These are phyloP conservation scores for Rutidosis leptorrhynchoides DNA, from an alignment of 129 eudicot species.

Conservation along the genomic window DNA sequence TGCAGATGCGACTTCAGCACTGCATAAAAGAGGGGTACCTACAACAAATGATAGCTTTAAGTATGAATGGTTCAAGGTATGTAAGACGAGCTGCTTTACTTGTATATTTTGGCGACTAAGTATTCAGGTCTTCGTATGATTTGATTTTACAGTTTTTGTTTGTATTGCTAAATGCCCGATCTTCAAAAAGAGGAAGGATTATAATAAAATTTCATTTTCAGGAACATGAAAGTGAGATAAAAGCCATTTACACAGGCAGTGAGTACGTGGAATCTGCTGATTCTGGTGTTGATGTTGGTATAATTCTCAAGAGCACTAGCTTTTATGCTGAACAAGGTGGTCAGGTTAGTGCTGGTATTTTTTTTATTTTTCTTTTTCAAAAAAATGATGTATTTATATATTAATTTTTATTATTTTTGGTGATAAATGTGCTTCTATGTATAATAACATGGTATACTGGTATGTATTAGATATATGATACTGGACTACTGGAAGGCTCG, in stretches of 20 bases:
- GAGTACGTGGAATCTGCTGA: slow-evolving; percentile 66
- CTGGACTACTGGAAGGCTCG: slow-evolving; percentile 75
- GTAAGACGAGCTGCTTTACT: slow-evolving; percentile 22
- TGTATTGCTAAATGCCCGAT: neutral
- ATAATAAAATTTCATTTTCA: slow-evolving; percentile 28
- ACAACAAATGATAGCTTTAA: slow-evolving; percentile 72
- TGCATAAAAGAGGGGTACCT: slow-evolving; percentile 70
- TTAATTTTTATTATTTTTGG: neutral
- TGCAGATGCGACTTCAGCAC: slow-evolving; percentile 89
- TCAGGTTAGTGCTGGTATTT: slow-evolving; percentile 63
- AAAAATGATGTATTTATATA: no score
- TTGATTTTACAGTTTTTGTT: neutral
- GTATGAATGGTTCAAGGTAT: slow-evolving; percentile 81
- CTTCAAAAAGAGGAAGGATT: slow-evolving; percentile 2
- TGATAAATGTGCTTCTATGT: slow-evolving; percentile 6
- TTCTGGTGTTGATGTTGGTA: slow-evolving; percentile 70
- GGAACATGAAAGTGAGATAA: slow-evolving; percentile 78
- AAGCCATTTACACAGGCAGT: slow-evolving; percentile 83
- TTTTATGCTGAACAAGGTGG: slow-evolving; percentile 99
- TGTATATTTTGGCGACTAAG: neutral
- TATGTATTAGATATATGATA: slow-evolving; percentile 73
- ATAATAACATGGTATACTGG: slow-evolving; percentile 5
- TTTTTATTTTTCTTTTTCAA: neutral
- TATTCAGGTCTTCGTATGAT: neutral
- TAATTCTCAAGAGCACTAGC: slow-evolving; percentile 76